phyloP scores from a whole-genome alignment of 345 rosid genomes.

The Dipteronia dyeriana region DNA sequence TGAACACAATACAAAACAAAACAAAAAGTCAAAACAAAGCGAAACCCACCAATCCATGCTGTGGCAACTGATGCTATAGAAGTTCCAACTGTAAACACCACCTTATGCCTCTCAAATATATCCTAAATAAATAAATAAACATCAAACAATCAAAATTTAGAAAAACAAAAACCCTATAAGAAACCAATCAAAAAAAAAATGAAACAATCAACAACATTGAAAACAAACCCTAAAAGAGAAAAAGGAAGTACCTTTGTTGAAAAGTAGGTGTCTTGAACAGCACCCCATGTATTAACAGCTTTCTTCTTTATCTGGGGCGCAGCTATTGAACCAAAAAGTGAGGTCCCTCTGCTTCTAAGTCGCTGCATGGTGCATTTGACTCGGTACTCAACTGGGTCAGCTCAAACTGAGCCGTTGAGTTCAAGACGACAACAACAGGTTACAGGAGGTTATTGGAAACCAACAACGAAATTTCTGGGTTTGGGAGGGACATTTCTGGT shows the following conservation, averaged over 20 bases:
- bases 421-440: neutral
- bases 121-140: conserved; percentile 54
- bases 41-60: conserved; percentile 79
- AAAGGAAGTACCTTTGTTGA: conserved; percentile 62
- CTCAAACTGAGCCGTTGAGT: conserved; percentile 3
- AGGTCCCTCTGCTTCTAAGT: conserved; percentile 57
- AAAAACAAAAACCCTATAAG: conserved; percentile 13
- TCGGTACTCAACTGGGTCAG: neutral
- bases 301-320: conserved; percentile 66
- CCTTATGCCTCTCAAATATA: conserved; percentile 80
- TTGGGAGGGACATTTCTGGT: neutral
- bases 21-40: neutral
- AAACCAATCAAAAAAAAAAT: neutral
- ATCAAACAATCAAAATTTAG: conserved; percentile 1
- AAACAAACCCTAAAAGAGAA: neutral
- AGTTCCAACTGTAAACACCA: conserved; percentile 87
- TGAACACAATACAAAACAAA: conserved; percentile 3
- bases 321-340: conserved; percentile 42
- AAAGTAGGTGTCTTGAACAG: conserved; percentile 76
- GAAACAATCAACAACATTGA: neutral
- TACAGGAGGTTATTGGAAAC: neutral
- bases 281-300: conserved; percentile 68
- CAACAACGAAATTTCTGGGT: neutral
- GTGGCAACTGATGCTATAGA: conserved; percentile 91
- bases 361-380: conserved; percentile 53